Evolutionary conservation across 345 rosid species (phyloP).

Genomic region (Salix suchowensis): DNA sequence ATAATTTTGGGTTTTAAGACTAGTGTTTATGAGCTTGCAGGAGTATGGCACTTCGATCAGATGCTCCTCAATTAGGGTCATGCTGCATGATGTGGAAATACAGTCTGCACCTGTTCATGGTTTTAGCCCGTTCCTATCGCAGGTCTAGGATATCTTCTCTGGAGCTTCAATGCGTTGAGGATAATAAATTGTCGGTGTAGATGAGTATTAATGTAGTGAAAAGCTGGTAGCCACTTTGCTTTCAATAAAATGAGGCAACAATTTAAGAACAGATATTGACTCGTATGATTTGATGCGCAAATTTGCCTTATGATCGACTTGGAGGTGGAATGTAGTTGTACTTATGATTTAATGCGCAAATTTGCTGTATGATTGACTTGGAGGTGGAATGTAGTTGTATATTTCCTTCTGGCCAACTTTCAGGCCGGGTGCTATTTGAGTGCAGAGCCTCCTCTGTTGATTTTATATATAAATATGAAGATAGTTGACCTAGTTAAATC

Average conservation of each 20-base stretch:
- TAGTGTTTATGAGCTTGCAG: conserved; percentile 32
- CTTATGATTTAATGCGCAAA: neutral
- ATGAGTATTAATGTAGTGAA: neutral
- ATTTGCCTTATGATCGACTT: neutral
- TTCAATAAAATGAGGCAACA: neutral
- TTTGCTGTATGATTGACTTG: neutral
- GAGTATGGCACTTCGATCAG: conserved; percentile 93
- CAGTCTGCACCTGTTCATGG: neutral
- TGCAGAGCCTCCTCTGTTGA: neutral
- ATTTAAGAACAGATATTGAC: neutral
- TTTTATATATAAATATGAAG: neutral
- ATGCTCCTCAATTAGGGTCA: conserved; percentile 57
- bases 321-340: too few species aligned
- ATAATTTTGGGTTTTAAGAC: neutral
- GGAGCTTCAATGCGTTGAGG: neutral
- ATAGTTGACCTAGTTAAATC: too few species aligned
- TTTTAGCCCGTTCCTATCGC: neutral
- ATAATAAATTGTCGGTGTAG: neutral
- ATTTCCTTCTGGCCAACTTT: neutral
- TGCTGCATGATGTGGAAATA: conserved; percentile 28
- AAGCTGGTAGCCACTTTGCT: neutral
- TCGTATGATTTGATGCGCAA: neutral
- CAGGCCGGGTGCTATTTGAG: neutral
- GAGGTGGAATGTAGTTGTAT: neutral
- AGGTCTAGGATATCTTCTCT: neutral